Evolutionary conservation across 1,284 basidiomycete genomes (phyloP).

Genomic region (Paramarasmius palmivorus): DNA sequence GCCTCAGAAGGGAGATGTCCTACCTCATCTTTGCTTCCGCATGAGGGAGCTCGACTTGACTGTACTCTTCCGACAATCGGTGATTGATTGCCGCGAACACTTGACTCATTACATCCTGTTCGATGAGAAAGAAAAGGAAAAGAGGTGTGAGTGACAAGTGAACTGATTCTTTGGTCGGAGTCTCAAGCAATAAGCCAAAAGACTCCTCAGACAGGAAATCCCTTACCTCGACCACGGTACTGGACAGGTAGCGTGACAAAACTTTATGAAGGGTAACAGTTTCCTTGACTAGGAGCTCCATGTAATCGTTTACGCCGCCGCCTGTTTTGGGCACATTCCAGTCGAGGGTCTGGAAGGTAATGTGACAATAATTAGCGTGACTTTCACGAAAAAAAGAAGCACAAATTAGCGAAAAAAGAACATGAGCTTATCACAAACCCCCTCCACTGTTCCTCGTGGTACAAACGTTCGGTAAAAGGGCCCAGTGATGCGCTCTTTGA

Average conservation of each 20-base stretch:
- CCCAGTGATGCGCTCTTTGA: neutral
- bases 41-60: constrained; percentile 76
- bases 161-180: constrained; percentile 1
- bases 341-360: constrained; percentile 57
- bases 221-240: constrained; percentile 78
- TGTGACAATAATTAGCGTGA: constrained; percentile 13
- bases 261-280: constrained; percentile 97
- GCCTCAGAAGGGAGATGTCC: constrained; percentile 25
- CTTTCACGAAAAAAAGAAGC: neutral
- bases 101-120: constrained; percentile 86
- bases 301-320: constrained; percentile 76
- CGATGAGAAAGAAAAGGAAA: constrained; percentile 16
- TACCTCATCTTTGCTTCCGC: constrained; percentile 83
- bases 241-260: constrained; percentile 85
- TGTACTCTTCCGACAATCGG: constrained; percentile 83
- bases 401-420: neutral
- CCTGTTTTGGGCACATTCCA: constrained; percentile 68
- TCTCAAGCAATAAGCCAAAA: too few species aligned
- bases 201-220: constrained; percentile 8
- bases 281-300: constrained; percentile 92
- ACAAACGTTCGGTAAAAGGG: too few species aligned
- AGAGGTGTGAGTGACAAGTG: constrained; percentile 13
- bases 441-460: too few species aligned
- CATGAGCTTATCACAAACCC: too few species aligned
- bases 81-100: constrained; percentile 92